phyloP scores from a whole-genome alignment of 2,329 filamentous ascomycete species.

The Cordyceps fumosorosea region DNA sequence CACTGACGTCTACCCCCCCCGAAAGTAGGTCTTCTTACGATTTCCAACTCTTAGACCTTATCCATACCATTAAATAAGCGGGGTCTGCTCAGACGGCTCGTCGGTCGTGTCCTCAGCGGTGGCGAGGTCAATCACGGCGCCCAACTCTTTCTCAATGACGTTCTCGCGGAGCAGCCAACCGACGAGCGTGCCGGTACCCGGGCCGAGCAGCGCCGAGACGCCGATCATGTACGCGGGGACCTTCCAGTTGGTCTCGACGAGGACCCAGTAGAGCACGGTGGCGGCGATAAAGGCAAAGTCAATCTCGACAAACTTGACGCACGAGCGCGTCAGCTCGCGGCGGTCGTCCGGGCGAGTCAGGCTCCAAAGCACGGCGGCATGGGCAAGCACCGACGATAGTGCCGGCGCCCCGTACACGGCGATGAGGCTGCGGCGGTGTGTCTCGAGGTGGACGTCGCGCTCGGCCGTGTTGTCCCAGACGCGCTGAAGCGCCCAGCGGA shows the following conservation, averaged over 20 bases:
- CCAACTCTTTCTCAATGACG: slow-evolving; percentile 23
- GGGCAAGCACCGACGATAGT: slow-evolving; percentile 35
- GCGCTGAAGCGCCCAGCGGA: slow-evolving; percentile 23
- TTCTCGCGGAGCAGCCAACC: slow-evolving; percentile 35
- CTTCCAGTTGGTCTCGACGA: slow-evolving; percentile 43
- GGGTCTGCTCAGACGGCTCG: slow-evolving; percentile 7
- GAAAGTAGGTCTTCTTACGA: not conserved
- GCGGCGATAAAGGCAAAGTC: slow-evolving; percentile 38
- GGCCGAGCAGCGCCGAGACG: slow-evolving; percentile 27
- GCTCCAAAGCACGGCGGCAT: slow-evolving; percentile 36
- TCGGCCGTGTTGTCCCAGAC: slow-evolving; percentile 22
- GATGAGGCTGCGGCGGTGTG: slow-evolving; percentile 29
- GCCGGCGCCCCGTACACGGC: slow-evolving; percentile 41
- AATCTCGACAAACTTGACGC: slow-evolving; percentile 39
- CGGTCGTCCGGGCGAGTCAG: slow-evolving; percentile 37
- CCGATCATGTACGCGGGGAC: slow-evolving; percentile 27
- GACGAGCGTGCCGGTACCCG: slow-evolving; percentile 32
- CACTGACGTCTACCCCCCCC: not conserved
- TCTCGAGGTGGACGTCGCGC: slow-evolving; percentile 36
- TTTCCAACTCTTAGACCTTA: not conserved
- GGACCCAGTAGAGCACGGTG: slow-evolving; percentile 47
- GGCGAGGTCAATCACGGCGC: slow-evolving; percentile 11
- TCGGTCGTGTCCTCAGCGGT: slow-evolving; percentile 14
- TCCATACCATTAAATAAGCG: not conserved
- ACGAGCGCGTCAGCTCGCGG: slow-evolving; percentile 42